Conservation (phyloP, 2,329 filamentous ascomycete species). For the Nemania diffusa region DNA sequence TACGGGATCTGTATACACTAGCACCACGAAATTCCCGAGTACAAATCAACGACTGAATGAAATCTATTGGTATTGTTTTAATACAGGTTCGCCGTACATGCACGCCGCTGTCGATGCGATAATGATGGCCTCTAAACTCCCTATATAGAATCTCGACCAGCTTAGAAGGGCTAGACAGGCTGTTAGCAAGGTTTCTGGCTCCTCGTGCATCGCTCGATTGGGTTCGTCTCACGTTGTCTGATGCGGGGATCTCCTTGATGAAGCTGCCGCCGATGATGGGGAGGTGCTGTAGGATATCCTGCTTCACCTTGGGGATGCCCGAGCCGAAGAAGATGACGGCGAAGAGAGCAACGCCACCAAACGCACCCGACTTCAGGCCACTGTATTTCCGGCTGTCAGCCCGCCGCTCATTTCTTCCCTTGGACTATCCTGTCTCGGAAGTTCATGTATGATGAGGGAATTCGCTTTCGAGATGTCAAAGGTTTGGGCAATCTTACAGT, state of each 20-base stretch:
- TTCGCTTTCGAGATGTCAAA: not conserved
- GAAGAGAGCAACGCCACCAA: conserved; percentile 67
- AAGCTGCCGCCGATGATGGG: conserved; percentile 64
- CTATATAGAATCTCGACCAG: conserved; percentile 21
- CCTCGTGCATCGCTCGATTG: not conserved
- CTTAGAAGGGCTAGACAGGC: conserved; percentile 44
- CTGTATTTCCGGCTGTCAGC: conserved; percentile 50
- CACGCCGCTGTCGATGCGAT: conserved; percentile 40
- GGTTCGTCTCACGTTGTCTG: conserved; percentile 67
- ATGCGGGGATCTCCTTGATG: conserved; percentile 64
- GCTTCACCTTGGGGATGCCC: conserved; percentile 69
- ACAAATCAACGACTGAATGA: conserved; percentile 36
- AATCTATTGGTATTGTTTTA: conserved; percentile 47
- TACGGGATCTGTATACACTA: conserved; percentile 15
- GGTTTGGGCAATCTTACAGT: conserved; percentile 60
- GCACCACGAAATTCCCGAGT: conserved; percentile 12
- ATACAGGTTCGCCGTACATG: conserved; percentile 44
- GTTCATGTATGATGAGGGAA: not conserved
- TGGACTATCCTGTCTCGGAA: not conserved
- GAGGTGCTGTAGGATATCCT: conserved; percentile 70
- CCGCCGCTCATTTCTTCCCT: not conserved
- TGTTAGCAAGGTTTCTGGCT: conserved; percentile 28
- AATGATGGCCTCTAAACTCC: conserved; percentile 18
- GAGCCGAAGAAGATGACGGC: conserved; percentile 69
- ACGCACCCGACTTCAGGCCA: conserved; percentile 62